Evolutionary conservation across 2,329 filamentous ascomycete species (phyloP), one percentile per base, ranked within the genome.

Genomic region (Fusarium acutatum): DNA sequence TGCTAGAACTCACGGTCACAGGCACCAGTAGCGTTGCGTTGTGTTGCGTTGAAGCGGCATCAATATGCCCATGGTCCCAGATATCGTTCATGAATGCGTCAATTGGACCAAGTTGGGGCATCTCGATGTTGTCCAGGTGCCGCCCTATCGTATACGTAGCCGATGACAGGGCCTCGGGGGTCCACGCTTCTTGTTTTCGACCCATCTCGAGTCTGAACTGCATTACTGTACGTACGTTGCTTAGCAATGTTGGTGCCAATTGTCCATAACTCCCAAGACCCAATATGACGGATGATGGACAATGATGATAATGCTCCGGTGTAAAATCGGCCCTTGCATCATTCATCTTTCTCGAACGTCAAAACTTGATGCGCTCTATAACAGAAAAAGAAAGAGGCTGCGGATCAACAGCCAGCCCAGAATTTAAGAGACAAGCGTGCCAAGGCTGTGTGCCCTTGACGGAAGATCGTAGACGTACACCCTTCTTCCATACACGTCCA

Each of bases 91-190:
- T 63, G 62, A 65, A 75, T 67, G 63, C 67, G 60, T 63, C 65
- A 30, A 76, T 75, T 74, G 75, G 74, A 72, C 54, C 64, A 71
- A 61, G 63, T 66, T 44, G 60, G 75, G 75, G 70, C 70, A 73
- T 73, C 71, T 73, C 71, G 71, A 74, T 73, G 75, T 68, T 60
- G 71, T 60, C 75, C 63, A 61, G 71, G 66, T 74, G 71, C 71
- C 62, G 71, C 71, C 71, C 71, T 73, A 73, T 73, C 61, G 71
- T 67, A 67, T 73, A 60, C 66, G 54, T 60, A 73, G 71, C 71
- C 71, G 71, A 74, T 52, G 66, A 74, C 71, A 73, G 66, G 71
- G 71, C 71, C 53, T 43, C 26, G 62, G 70, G 69, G 71, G 44
- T 53, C 66, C 71, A 74, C 62, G 71, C 67, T 67, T 71, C 57